phyloP scores from a whole-genome alignment of 176 grass and related monocot genomes.

The Otatea glauca region DNA sequence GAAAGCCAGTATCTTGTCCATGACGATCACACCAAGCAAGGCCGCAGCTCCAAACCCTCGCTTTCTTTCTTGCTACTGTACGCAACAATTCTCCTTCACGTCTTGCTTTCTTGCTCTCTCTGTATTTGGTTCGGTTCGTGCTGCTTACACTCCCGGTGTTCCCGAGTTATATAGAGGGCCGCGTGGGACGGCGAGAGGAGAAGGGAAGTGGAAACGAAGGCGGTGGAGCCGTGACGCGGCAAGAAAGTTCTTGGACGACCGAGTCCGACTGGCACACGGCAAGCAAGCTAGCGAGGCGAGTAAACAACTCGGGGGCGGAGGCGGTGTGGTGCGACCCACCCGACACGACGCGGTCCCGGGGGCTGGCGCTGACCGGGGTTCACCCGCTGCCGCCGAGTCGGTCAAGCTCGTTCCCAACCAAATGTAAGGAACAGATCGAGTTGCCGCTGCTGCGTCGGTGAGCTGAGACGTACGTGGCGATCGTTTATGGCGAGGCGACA shows the following conservation, averaged over 20 bases:
- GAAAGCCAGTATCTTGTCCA: conserved; percentile 73
- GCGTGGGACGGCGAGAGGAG: no score
- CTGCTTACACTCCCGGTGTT: background rate
- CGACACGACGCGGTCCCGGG: background rate
- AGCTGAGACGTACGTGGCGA: background rate
- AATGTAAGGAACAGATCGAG: no score
- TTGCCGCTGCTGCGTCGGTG: background rate
- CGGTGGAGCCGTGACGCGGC: conserved; percentile 25
- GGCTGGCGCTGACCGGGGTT: background rate
- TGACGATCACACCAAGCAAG: background rate
- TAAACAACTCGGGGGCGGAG: background rate
- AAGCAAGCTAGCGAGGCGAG: background rate
- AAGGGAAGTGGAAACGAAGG: background rate
- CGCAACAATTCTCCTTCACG: background rate
- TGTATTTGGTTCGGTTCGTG: background rate
- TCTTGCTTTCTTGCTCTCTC: background rate
- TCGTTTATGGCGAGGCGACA: background rate
- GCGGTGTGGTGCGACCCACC: background rate
- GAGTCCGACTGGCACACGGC: background rate
- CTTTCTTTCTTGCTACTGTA: background rate
- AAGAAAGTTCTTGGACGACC: conserved; percentile 6
- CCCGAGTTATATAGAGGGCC: background rate
- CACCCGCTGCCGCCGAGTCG: background rate
- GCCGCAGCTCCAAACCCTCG: background rate
- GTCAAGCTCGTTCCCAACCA: no score